Base-by-base conservation (phyloP, 805 yeast genomes). In the Pichia paraexigua region DNA sequence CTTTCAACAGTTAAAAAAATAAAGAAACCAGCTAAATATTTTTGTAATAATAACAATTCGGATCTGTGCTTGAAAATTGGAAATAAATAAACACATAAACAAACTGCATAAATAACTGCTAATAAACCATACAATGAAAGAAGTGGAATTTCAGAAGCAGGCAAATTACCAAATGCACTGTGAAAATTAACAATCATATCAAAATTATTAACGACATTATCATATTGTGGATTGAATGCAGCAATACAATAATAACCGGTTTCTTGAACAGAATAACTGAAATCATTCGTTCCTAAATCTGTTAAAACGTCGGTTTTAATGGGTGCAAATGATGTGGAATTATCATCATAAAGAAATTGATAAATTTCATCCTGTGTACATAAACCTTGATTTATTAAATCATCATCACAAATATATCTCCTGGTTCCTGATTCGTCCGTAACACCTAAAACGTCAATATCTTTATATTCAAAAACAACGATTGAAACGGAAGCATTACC, bases 161-260 rank as follows among this genome's bases (percentile, higher is more conserved):
- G 80, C 52, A 94, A 72, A 53, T 87, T 79, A 52, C 99, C 99
- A 67, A 79, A 94, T 5, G 98, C 87, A 69, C 91, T 94, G 71
- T 89, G 94, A 70, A 88, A 94, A 60, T 83, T 84, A 43, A 85
- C 85, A n/a, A 70, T 67, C 17, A 92, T 86, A 47, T 74, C 66
- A 67, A 83, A 94, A 21, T 71, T 72, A 43, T 65, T 64, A 10
- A 55, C 49, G 8, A 51, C 49, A 2, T 49, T 46, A 17, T 62
- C 57, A 46, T 63, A 64, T 18, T 66, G 58, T 24, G 77, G 70
- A 24, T 80, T 74, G 57, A 73, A 80, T 0, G 95, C 84, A 2
- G 90, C 82, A 42, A 92, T 85, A 72, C 99, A 94, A 70, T 91
- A 94, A 67, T 85, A 94, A 8, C 98, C 98, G 1, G 98, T 89